phyloP scores from a whole-genome alignment of 176 grass and related monocot genomes.

The Zoysia japonica region DNA sequence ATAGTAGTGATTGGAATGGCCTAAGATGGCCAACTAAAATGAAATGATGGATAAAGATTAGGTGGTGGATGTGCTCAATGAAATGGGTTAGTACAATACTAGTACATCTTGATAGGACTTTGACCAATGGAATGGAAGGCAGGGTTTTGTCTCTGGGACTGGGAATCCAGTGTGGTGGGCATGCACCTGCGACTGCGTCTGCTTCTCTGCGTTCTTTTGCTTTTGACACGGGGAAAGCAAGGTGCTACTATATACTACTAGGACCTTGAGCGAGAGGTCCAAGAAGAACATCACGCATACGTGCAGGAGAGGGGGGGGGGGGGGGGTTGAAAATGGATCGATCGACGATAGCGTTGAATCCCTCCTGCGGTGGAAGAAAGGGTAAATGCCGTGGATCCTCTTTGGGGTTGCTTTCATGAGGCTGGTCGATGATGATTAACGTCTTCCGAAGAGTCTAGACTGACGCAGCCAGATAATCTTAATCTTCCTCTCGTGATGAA shows the following conservation, averaged over 20 bases:
- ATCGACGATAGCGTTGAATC: constrained; percentile 16
- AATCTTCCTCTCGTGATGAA: neutral
- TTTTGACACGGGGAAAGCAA: neutral
- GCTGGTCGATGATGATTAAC: neutral
- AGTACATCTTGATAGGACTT: constrained; percentile 40
- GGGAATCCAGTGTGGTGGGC: constrained; percentile 9
- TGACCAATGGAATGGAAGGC: constrained; percentile 36
- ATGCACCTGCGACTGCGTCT: constrained; percentile 28
- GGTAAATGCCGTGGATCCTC: no score
- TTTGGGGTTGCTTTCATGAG: constrained; percentile 28
- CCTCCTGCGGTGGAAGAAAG: no score
- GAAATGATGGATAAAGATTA: constrained; percentile 18
- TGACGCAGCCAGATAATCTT: neutral
- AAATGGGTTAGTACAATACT: constrained; percentile 8
- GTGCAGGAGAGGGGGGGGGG: constrained; percentile 3
- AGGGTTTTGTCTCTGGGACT: constrained; percentile 2
- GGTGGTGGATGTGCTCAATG: neutral
- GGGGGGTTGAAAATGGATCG: constrained; percentile 26
- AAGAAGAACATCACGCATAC: constrained; percentile 13
- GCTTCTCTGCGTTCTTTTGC: constrained; percentile 28
- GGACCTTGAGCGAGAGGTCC: constrained; percentile 49
- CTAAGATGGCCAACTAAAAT: neutral
- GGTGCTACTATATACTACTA: constrained; percentile 26
- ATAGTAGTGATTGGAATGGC: no score
- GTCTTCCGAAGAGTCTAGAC: neutral